Conservation (phyloP, 805 yeast genomes). For the Candida khao-thaluensis region DNA sequence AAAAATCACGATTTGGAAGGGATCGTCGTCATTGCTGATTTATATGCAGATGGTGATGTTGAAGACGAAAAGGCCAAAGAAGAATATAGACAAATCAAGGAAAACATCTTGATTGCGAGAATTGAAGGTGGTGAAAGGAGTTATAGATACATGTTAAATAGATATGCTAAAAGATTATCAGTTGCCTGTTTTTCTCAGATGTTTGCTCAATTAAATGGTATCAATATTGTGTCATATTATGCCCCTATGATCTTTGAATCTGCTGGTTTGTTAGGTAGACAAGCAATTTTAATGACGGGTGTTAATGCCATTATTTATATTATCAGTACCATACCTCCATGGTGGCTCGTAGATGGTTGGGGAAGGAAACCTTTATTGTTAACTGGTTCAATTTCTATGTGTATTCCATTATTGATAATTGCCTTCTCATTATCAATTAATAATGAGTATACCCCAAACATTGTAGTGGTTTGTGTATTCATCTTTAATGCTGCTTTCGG, state of each 20-base stretch:
- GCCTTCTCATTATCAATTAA: conserved; percentile 49
- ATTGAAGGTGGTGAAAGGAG: conserved; percentile 75
- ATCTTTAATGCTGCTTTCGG: conserved; percentile 84
- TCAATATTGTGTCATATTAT: conserved; percentile 87
- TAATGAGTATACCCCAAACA: conserved; percentile 53
- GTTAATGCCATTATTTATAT: conserved; percentile 45
- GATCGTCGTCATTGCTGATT: conserved; percentile 76
- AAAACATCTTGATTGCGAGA: conserved; percentile 69
- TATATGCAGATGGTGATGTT: conserved; percentile 76
- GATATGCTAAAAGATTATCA: conserved; percentile 73
- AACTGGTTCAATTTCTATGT: conserved; percentile 80
- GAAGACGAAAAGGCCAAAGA: conserved; percentile 64
- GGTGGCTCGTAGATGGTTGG: conserved; percentile 89
- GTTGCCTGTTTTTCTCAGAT: conserved; percentile 89
- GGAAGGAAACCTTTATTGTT: conserved; percentile 85
- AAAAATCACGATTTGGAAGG: conserved; percentile 69
- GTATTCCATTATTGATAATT: conserved; percentile 61
- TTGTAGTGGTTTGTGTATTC: conserved; percentile 75
- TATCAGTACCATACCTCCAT: conserved; percentile 76
- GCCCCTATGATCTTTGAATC: conserved; percentile 93
- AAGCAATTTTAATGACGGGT: conserved; percentile 90
- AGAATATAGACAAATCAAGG: conserved; percentile 81
- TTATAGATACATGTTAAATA: conserved; percentile 70
- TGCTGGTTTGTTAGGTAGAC: conserved; percentile 91
- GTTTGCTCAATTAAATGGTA: conserved; percentile 93